phyloP scores from a whole-genome alignment of 495 filamentous ascomycete genomes.

The Penicillium daleae region DNA sequence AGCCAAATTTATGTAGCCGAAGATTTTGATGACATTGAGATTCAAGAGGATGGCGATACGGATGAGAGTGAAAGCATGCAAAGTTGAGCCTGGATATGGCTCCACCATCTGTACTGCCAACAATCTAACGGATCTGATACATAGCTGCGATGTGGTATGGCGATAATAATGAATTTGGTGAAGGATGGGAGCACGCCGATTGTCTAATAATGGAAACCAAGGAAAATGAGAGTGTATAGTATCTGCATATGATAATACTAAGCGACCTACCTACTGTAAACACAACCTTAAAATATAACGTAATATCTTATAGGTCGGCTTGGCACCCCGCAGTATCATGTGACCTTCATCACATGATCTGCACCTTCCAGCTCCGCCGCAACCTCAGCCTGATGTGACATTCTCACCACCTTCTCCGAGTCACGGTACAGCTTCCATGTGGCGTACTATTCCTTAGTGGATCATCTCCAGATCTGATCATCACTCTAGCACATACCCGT shows the following conservation, averaged over 20 bases:
- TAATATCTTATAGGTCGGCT: conserved; percentile 58
- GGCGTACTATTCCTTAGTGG: neutral
- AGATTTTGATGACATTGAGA: neutral
- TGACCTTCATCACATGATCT: conserved; percentile 3
- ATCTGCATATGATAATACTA: conserved; percentile 46
- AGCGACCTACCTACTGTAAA: no score
- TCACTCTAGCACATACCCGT: neutral
- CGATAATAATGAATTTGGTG: neutral
- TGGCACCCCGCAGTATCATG: conserved; percentile 39
- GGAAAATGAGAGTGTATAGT: no score
- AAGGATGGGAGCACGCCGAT: neutral
- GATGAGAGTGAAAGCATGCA: neutral
- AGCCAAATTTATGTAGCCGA: no score
- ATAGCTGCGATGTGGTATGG: neutral
- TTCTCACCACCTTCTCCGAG: conserved; percentile 16
- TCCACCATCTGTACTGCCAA: neutral
- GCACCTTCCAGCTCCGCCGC: conserved; percentile 4
- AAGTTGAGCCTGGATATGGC: neutral
- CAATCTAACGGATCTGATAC: neutral
- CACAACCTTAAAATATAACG: no score
- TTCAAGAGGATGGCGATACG: neutral
- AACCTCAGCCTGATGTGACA: conserved; percentile 23
- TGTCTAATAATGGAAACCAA: no score
- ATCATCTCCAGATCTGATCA: neutral
- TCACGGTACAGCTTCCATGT: conserved; percentile 6